Evolutionary conservation across 257 asterid genomes (phyloP), one percentile per base, ranked within the genome.

Genomic region (Scutellaria baicalensis): DNA sequence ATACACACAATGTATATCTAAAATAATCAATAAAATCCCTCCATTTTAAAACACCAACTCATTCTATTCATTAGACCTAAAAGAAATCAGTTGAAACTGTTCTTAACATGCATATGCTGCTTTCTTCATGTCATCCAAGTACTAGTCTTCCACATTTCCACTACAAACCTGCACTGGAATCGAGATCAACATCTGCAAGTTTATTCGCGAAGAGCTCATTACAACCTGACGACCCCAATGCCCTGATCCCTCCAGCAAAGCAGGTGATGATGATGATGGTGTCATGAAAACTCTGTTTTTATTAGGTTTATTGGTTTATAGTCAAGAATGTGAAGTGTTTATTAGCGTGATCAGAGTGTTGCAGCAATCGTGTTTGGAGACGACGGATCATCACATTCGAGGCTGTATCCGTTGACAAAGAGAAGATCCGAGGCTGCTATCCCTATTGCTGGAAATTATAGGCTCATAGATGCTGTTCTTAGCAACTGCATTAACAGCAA

Each of bases 281-380:
- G 51, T 27, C 2, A 27, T 27, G 4, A 27, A 27, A 27, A 27
- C 33, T 27, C 9, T 48, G 10, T 48, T 6, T 50, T 50, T 7
- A 27, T 5, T 27, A 27, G 33, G 33, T 27, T 27, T 27, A 27
- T 27, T 27, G 33, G 33, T 27, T 16, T 14, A 27, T 31, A 59
- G 45, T 66, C 45, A 61, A 77, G 81, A 68, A 78, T 57, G 75
- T 72, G 74, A 76, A 77, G 74, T 67, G 75, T 72, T 74, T 66
- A 57, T 75, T 71, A 64, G 71, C 77, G 51, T 61, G 60, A 71
- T 63, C 93, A 91, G 93, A 86, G 90, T 81, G 98, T 92, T 75
- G 98, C 98, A 72, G 98, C 98, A 14, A 88, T 92, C 45, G 92
- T 92, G 23, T 89, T 92, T 16, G 98, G 98, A 67, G 95, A 92